Percentiles rank a stretch among this genome's conserved stretches.
Conservation (phyloP, 371 early-diverging fungal genomes). For the Saksenaea oblongispora region DNA sequence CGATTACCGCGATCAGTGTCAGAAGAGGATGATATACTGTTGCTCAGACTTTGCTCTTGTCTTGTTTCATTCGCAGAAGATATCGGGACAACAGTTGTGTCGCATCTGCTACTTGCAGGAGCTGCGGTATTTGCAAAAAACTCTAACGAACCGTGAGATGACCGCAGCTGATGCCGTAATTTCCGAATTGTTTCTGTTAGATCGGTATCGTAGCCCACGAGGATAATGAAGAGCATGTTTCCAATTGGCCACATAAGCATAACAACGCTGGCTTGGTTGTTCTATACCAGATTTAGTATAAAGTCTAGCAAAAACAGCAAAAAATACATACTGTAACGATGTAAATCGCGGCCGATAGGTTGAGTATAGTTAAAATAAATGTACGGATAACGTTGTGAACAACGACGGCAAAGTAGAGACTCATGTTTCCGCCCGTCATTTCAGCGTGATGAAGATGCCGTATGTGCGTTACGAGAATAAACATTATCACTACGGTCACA, state of each 20-base stretch:
- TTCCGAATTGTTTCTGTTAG: constrained; percentile 29
- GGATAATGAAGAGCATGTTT: constrained; percentile 30
- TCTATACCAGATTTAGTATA: constrained; percentile 1
- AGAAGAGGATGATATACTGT: background rate
- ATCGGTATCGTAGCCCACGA: constrained; percentile 49
- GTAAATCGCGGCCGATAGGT: constrained; percentile 35
- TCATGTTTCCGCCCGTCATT: constrained; percentile 21
- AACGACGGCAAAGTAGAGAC: constrained; percentile 36
- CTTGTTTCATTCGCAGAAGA: background rate
- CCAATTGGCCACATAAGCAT: constrained; percentile 45
- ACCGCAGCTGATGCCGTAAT: background rate
- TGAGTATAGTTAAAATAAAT: constrained; percentile 31
- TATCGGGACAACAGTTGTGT: background rate
- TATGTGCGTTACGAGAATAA: constrained; percentile 34
- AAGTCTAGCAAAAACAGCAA: background rate
- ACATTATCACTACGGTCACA: constrained; percentile 34
- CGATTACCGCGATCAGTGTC: background rate
- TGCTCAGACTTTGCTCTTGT: background rate
- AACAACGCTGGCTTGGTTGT: constrained; percentile 12
- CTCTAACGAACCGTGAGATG: background rate
- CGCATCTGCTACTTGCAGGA: background rate
- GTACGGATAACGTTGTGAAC: constrained; percentile 38
- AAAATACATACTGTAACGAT: constrained; percentile 34
- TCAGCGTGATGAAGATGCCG: constrained; percentile 18
- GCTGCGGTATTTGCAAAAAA: background rate